Percentiles rank a stretch among this genome's conserved stretches.
These are phyloP conservation scores for Stellera chamaejasme DNA, from an alignment of 345 rosid species.

Conservation along the genomic window DNA sequence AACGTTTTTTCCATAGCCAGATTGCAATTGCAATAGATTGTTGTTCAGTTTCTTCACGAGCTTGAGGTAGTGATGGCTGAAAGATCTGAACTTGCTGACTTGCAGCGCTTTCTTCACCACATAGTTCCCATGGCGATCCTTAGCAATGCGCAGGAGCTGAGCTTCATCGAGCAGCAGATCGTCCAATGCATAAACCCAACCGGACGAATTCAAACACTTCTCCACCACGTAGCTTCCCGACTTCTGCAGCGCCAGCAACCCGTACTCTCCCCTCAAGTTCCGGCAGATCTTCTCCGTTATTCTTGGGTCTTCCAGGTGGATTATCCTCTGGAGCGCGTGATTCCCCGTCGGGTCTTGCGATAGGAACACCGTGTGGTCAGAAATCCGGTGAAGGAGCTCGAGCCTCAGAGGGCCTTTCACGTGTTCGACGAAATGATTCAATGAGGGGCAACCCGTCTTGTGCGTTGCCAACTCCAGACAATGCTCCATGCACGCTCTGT, in stretches of 20 bases:
- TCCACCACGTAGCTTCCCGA: not conserved
- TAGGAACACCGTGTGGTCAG: not conserved
- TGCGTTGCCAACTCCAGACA: not conserved
- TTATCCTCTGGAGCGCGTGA: not conserved
- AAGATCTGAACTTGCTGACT: not conserved
- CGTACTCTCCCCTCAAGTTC: not conserved
- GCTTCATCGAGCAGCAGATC: not conserved
- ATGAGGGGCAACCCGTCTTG: not conserved
- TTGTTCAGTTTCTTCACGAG: not conserved
- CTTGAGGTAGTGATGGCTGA: not conserved
- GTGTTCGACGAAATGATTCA: not conserved
- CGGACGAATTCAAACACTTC: not conserved
- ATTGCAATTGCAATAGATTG: not conserved
- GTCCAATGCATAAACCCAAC: not conserved
- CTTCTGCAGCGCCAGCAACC: not conserved
- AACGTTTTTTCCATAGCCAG: slow-evolving; percentile 3
- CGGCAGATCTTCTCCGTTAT: not conserved
- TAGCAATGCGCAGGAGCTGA: not conserved
- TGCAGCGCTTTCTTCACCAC: slow-evolving; percentile 4
- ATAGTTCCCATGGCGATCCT: slow-evolving; percentile 5
- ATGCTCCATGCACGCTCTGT: not conserved
- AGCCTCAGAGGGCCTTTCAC: slow-evolving; percentile 4
- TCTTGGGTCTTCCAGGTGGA: not conserved
- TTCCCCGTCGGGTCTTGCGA: slow-evolving; percentile 2
- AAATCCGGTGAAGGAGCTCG: not conserved